These are phyloP conservation scores for Xerocomus nothofagi DNA, from an alignment of 1,284 basidiomycete species.

Conservation along the genomic window DNA sequence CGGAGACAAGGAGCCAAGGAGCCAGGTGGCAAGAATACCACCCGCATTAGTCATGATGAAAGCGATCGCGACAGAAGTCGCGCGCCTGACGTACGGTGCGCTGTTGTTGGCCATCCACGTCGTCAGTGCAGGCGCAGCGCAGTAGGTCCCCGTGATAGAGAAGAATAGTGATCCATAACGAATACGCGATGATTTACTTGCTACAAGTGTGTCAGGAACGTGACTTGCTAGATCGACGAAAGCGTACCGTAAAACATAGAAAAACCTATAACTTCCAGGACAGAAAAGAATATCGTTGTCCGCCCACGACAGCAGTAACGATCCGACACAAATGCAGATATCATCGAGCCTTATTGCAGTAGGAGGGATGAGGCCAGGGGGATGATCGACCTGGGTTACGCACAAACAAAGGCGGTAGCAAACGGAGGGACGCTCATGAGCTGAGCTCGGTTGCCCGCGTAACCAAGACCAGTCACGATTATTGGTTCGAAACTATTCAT, in stretches of 20 bases:
- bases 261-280: slow-evolving; percentile 46
- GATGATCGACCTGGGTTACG: neutral
- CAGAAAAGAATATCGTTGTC: slow-evolving; percentile 38
- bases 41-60: slow-evolving; percentile 57
- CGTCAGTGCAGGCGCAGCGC: slow-evolving; percentile 42
- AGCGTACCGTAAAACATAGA: slow-evolving; percentile 46
- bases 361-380: neutral
- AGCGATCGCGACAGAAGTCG: slow-evolving; percentile 53
- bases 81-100: slow-evolving; percentile 52
- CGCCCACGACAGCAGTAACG: slow-evolving; percentile 44
- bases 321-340: slow-evolving; percentile 44
- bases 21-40: slow-evolving; percentile 58
- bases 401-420: slow-evolving; percentile 45
- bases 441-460: slow-evolving; percentile 43
- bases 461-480: slow-evolving; percentile 49
- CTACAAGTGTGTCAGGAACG: slow-evolving; percentile 9
- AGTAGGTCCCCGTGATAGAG: slow-evolving; percentile 47
- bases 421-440: slow-evolving; percentile 53
- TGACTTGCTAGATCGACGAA: neutral
- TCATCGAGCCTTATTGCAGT: slow-evolving; percentile 37
- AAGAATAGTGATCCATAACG: slow-evolving; percentile 54
- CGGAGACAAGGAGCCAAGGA: slow-evolving; percentile 45
- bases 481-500: slow-evolving; percentile 50
- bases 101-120: slow-evolving; percentile 62
- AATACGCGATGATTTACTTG: slow-evolving; percentile 31